Conservation (phyloP, 2,329 filamentous ascomycete genomes). For the Paraphoma chrysanthemicola region DNA sequence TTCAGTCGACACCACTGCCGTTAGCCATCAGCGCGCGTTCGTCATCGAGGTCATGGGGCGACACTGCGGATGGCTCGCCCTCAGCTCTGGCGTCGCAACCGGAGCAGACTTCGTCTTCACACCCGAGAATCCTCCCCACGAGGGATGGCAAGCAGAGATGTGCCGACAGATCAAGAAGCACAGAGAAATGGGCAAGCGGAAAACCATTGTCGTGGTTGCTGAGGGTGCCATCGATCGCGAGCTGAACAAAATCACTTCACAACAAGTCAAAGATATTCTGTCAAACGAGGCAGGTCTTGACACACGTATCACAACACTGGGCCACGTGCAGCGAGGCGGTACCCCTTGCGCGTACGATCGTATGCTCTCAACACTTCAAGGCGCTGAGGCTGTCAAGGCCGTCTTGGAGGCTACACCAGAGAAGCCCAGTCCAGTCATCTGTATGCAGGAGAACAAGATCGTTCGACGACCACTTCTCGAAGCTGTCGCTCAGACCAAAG, state of each 20-base stretch:
- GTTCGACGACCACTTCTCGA: conserved; percentile 87
- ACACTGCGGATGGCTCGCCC: conserved; percentile 95
- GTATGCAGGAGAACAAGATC: conserved; percentile 98
- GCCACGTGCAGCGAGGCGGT: conserved; percentile 96
- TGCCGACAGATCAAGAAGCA: conserved; percentile 64
- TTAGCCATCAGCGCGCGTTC: conserved; percentile 93
- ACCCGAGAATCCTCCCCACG: conserved; percentile 86
- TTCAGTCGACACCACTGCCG: conserved; percentile 93
- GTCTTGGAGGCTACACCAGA: conserved; percentile 68
- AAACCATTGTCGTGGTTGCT: conserved; percentile 97
- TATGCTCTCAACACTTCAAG: conserved; percentile 90
- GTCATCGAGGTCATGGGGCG: conserved; percentile 96
- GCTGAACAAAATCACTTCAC: conserved; percentile 81
- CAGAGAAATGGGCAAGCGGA: conserved; percentile 86
- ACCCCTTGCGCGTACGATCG: conserved; percentile 92
- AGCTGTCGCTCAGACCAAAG: conserved; percentile 84
- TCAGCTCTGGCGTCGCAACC: conserved; percentile 94
- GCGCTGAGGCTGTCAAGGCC: conserved; percentile 40
- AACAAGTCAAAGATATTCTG: conserved; percentile 87
- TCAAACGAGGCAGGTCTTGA: conserved; percentile 82
- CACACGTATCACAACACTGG: conserved; percentile 91
- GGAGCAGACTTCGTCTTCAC: conserved; percentile 98
- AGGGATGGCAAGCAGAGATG: conserved; percentile 74
- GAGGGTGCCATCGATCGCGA: conserved; percentile 79
- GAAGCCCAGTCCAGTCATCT: conserved; percentile 91